phyloP scores from a whole-genome alignment of 805 yeast genomes.

The Hanseniaspora meyeri region DNA sequence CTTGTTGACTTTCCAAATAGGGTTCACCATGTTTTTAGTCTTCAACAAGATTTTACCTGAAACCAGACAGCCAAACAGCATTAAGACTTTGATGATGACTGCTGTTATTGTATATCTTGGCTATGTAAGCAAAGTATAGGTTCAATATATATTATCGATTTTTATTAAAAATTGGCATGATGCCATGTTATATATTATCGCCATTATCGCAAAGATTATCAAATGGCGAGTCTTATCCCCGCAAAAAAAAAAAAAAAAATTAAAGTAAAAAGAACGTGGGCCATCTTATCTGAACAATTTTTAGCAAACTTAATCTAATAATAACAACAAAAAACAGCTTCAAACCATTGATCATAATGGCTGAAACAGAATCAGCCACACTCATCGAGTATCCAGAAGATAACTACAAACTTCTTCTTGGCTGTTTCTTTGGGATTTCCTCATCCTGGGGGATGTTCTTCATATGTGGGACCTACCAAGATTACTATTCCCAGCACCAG shows the following conservation, averaged over 20 bases:
- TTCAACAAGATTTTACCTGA: slow-evolving; percentile 13
- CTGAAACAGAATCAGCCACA: neutral
- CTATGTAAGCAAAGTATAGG: neutral
- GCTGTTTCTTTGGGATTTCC: slow-evolving; percentile 38
- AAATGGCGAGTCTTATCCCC: no score
- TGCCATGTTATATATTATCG: neutral
- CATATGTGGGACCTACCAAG: slow-evolving; percentile 54
- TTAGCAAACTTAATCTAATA: no score
- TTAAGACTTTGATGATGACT: neutral
- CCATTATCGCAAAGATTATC: no score
- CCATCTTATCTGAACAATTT: no score
- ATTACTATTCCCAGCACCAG: slow-evolving; percentile 45
- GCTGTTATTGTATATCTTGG: slow-evolving; percentile 1
- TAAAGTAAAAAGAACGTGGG: no score
- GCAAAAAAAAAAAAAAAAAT: neutral
- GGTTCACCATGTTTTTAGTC: slow-evolving; percentile 11
- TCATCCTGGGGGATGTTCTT: slow-evolving; percentile 55
- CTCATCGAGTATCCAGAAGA: slow-evolving; percentile 9
- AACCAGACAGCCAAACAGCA: slow-evolving; percentile 3
- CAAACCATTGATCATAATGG: neutral
- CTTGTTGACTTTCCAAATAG: slow-evolving; percentile 11
- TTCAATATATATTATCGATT: neutral
- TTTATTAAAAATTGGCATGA: neutral
- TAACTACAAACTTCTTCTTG: neutral
- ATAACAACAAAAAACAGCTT: no score